A percentile compares a stretch with the other conserved stretches of the same genome.
phyloP scores from a whole-genome alignment of 73 alveolate species.

The Paramecium sexaurelia region DNA sequence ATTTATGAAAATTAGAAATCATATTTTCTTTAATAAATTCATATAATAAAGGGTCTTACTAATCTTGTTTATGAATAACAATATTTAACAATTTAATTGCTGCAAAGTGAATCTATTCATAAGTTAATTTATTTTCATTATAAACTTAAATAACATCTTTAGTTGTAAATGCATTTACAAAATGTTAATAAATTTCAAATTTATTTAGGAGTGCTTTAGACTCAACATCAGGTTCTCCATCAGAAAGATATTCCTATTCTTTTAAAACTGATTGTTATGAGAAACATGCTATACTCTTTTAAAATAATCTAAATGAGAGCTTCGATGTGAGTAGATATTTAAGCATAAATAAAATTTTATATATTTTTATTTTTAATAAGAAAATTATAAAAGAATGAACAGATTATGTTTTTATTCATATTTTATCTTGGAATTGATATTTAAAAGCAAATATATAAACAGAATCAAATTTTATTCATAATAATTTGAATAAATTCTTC shows the following conservation, averaged over 20 bases:
- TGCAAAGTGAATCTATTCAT: not conserved
- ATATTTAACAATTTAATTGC: not conserved
- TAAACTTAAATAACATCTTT: not conserved
- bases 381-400: not conserved
- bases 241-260: not conserved
- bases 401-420: too few species aligned
- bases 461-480: constrained; percentile 35
- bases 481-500: constrained; percentile 51
- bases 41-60: not conserved
- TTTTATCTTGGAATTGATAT: too few species aligned
- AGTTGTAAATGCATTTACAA: not conserved
- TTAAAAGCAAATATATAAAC: not conserved
- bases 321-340: not conserved
- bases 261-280: not conserved
- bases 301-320: not conserved
- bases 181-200: not conserved
- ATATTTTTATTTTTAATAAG: not conserved
- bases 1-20: not conserved
- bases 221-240: not conserved
- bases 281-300: not conserved
- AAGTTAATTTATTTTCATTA: not conserved
- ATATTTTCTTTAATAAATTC: not conserved
- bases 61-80: not conserved
- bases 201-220: not conserved
- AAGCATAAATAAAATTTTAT: not conserved